Evolutionary conservation across 75 land plant genomes (phyloP), one percentile per base, ranked within the genome.

Genomic region (Picea sitchensis): DNA sequence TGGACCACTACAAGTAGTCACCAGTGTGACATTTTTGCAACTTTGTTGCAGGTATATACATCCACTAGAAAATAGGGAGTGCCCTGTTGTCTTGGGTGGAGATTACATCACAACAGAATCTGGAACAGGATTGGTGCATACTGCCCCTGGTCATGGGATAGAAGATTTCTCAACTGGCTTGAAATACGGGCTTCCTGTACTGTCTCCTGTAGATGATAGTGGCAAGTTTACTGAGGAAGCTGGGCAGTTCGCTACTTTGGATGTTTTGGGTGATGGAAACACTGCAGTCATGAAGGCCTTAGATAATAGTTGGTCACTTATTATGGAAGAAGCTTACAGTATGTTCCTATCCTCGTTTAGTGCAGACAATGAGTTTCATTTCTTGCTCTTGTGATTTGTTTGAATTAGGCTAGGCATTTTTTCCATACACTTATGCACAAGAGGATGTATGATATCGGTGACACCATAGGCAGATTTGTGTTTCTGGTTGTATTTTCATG

Each of bases 131-230:
- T 79, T 98, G 73, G 99, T 98, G 63, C 99, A 98, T 83, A 98
- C 99, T 69, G 99, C 99, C 36, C 99, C 99, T 74, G 99, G 99
- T 47, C 99, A 98, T 91, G 99, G 99, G 65, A 94, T 90, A 76
- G 98, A 98, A 73, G 99, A 98, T 80, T 98, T 88, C 77, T 71
- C 83, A 34, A 98, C 99, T 82, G 96, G 96, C 60, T 59, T 90
- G 71, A 98, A 95, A 78, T 98, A 98, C 82, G 90, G 98, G 12
- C 83, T 98, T 63, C 94, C 96, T 14, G 72, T 95, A 36, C 20
- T 91, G 20, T 95, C 99, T 51, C 99, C 98, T 62, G 99, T 98
- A 2, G 98, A 98, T 87, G 99, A 98, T 82, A 83, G 92, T 69
- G 99, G 99, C 51, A 95, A 88, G 69, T 98, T 98, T 74, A 98